Base-by-base conservation (phyloP, 768 basidiomycete species). In the Calocybe gangraenosa region DNA sequence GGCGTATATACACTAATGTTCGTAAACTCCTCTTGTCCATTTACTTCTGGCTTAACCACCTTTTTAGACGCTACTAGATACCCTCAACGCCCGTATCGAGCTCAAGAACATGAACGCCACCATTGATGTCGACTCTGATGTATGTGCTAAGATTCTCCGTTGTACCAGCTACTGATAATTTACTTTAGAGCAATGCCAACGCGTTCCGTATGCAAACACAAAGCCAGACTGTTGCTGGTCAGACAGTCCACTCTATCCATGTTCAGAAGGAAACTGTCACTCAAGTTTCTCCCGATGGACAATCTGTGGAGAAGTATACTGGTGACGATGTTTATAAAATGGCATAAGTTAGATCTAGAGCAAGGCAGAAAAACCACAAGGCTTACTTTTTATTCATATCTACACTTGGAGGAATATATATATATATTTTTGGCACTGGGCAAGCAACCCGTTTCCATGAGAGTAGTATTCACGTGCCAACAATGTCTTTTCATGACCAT, bases 1-100 rank as follows among this genome's bases (percentile, higher is more conserved):
- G 58, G n/a, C 53, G 58, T 23, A 71, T 74, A 39, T 73, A 73
- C 36, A 70, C 69, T 21, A 72, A 74, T 40, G 71, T 72, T 33
- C 51, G 66, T 45, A 4, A 15, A 7, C 46, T 20, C 32, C 21
- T 40, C n/a, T 2, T 15, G 10, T n/a, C 7, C 11, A 23, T 15
- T 23, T n/a, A 34, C 13, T 6, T 6, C 11, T 43, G 5, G 19
- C 21, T 5, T 44, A 22, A 44, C 8, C 17, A 13, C n/a, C 13
- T 23, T 8, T 14, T 20, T 42, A 73, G 72, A 73, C 73, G 6
- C 56, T 74, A 17, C 55, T 73, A 35, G 73, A 74, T 46, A 74
- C 72, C 0, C 63, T 73, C 25, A 65, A 71, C 51, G 60, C 68
- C 25, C 69, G 72, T 19, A 58, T 57, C 20, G 57, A 64, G 11